Evolutionary conservation across 768 basidiomycete genomes (phyloP).

Genomic region (Macrolepiota fuliginosa): DNA sequence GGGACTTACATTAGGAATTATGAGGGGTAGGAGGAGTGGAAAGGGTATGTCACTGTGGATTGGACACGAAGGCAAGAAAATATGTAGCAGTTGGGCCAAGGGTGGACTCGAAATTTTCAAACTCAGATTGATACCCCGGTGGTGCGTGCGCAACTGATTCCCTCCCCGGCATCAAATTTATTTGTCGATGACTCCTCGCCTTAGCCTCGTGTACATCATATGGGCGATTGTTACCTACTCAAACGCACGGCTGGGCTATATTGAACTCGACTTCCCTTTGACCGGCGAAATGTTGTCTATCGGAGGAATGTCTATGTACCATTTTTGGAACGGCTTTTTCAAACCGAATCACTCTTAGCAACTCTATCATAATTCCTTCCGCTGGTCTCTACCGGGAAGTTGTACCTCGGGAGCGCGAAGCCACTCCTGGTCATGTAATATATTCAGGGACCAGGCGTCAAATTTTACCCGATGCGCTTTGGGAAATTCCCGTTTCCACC

Average conservation of each 20-base stretch:
- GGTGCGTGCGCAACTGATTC: slow-evolving; percentile 28
- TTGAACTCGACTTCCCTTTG: not conserved
- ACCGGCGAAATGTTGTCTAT: not conserved
- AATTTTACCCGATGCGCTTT: too few relatives aligned
- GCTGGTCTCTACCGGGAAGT: too few relatives aligned
- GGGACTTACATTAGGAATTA: slow-evolving; percentile 43
- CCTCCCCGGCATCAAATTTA: slow-evolving; percentile 3
- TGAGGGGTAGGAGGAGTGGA: slow-evolving; percentile 24
- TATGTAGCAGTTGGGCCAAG: slow-evolving; percentile 35
- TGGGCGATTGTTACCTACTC: not conserved
- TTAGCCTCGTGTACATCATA: not conserved
- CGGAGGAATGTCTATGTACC: too few relatives aligned
- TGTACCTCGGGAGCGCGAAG: too few relatives aligned
- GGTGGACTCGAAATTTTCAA: slow-evolving; percentile 40
- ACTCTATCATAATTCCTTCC: too few relatives aligned
- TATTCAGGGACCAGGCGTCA: too few relatives aligned
- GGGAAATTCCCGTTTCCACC: too few relatives aligned
- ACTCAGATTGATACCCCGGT: slow-evolving; percentile 44
- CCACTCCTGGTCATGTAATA: too few relatives aligned
- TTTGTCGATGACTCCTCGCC: not conserved
- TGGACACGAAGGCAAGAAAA: slow-evolving; percentile 47
- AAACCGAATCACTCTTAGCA: too few relatives aligned
- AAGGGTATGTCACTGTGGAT: slow-evolving; percentile 42
- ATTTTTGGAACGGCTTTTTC: too few relatives aligned
- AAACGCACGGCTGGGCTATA: not conserved